Evolutionary conservation across 768 basidiomycete genomes (phyloP).

Genomic region (Suillus weaverae): DNA sequence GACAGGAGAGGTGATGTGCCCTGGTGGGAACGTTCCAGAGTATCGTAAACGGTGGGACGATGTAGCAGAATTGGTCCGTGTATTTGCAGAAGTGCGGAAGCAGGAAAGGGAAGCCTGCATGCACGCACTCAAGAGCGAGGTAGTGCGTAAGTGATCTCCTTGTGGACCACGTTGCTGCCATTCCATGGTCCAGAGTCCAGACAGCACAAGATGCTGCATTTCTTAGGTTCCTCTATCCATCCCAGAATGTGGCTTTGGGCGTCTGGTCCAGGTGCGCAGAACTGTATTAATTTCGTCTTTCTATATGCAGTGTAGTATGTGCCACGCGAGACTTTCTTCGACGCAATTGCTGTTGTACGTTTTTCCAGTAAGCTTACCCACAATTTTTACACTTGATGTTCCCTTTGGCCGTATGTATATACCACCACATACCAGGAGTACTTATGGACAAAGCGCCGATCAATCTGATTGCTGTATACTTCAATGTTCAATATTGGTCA

Average conservation of each 20-base stretch:
- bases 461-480: not conserved
- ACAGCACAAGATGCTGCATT: too few relatives aligned
- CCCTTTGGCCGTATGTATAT: not conserved
- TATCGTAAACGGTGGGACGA: not conserved
- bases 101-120: conserved; percentile 1
- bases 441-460: too few relatives aligned
- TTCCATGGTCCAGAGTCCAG: not conserved
- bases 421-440: not conserved
- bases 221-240: not conserved
- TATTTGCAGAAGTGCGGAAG: conserved; percentile 4
- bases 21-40: not conserved
- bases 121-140: not conserved
- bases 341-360: not conserved
- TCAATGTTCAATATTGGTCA: not conserved
- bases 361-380: not conserved
- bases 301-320: not conserved
- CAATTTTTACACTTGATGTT: not conserved
- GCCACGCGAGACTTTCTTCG: not conserved
- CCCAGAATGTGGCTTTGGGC: not conserved
- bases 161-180: not conserved
- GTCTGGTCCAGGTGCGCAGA: not conserved
- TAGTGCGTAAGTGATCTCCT: not conserved
- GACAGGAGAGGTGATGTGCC: conserved; percentile 11
- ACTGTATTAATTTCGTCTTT: not conserved
- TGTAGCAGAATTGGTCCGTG: not conserved